Evolutionary conservation across 2,329 filamentous ascomycete species (phyloP), one percentile per base, ranked within the genome.

Genomic region (Colletotrichum sp.): DNA sequence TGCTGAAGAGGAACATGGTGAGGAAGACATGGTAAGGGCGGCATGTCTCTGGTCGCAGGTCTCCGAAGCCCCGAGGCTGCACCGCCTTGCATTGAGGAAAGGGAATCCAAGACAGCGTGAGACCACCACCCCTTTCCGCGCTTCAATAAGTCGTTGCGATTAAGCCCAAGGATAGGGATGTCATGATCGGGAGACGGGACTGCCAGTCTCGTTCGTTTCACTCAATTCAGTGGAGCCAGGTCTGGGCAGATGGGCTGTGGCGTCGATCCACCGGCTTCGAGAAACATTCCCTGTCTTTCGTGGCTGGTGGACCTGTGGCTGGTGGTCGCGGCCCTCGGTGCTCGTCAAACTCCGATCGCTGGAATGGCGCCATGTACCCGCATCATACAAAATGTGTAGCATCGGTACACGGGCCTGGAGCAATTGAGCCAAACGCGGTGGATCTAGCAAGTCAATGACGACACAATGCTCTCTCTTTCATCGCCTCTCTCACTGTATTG

Each of bases 381-480:
- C 8, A 52, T 63, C 69, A 69, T 69, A 76, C 64, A 69, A 76
- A 65, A 13, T 65, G n/a, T 26, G 24, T 12, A 3, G 21, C 34
- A 75, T 49, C 57, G 72, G 34, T 76, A 77, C 75, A 73, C 30
- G 16, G 34, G 26, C 55, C 34, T 65, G 5, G 3, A 26, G 6
- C 2, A 68, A 36, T 4, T 28, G 49, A 26, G 15, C 39, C 73
- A 34, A 68, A 59, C 12, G 32, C 32, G 44, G 34, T 59, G 69
- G 69, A 52, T 32, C 21, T 32, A 67, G 24, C 39, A 75, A 21
- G 28, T 78, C 77, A 63, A 78, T 78, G 77, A 78, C 77, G 77
- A 78, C 75, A 70, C 21, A 70, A 69, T 36, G 71, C 32, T 28
- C 36, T 57, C 55, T 59, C 8, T 55, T 69, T 39, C 30, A 15